Evolutionary conservation across 305 asterid genomes (phyloP), one percentile per base, ranked within the genome.

Genomic region (Ajuga reptans): DNA sequence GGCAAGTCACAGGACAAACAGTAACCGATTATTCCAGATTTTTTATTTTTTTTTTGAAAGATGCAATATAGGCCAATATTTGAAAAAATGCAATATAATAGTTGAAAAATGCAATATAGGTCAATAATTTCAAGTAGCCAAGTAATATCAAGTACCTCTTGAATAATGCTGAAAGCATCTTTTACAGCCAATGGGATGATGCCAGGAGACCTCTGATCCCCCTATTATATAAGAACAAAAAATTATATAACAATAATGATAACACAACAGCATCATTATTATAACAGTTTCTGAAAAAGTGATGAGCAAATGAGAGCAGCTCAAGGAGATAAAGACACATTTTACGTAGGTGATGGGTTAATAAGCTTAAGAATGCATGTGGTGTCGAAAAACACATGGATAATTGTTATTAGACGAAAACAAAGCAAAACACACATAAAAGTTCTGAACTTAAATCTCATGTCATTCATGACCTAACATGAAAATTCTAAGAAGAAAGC

Each of bases 141-240:
- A 74, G 53, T 73, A 59, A 65, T 62, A 50, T 68, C 68, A 83
- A 72, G 73, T 94, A 94, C 99, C 99, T 94, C 98, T 79, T 94
- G 99, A 75, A 94, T 94, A 68, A 94, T 91, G 78, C 97, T 80
- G 84, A 91, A 91, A 77, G 94, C 97, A 76, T 94, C 99, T 86
- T 94, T 94, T 78, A 94, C 98, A 54, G 99, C 96, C 88, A 94
- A 78, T 6, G 99, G 96, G 72, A 94, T 91, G 76, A 87, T 85
- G 67, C 99, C 98, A 81, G 99, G 99, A 80, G 99, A 93, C 81
- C 99, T 85, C 80, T 93, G 97, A 87, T 93, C 99, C 78, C 99
- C 99, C 99, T 93, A 77, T 73, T 52, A 72, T n/a, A 55, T 51
- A 75, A 63, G 66, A 66, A 60, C 0, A 2, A 39, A 63, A 68